Evolutionary conservation across 1,284 basidiomycete species (phyloP).

Genomic region (Marasmius fiardii): DNA sequence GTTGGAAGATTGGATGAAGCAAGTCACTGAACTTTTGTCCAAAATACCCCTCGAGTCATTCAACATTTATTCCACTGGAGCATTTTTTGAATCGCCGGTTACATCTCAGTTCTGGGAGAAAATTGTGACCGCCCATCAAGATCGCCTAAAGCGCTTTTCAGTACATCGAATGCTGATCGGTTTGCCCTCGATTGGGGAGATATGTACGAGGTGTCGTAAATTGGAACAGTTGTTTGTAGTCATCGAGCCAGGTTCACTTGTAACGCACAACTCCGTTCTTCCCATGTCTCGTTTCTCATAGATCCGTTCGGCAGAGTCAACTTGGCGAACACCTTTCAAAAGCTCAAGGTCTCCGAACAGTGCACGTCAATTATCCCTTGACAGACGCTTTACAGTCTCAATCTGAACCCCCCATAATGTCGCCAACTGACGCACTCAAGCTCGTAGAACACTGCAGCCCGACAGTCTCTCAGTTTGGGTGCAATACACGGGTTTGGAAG

Average conservation of each 20-base stretch:
- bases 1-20: constrained; percentile 37
- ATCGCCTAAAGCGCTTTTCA: constrained; percentile 52
- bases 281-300: not conserved
- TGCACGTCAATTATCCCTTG: constrained; percentile 33
- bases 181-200: constrained; percentile 43
- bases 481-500: constrained; percentile 42
- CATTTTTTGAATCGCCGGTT: constrained; percentile 33
- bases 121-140: constrained; percentile 47
- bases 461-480: constrained; percentile 28
- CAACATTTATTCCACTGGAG: constrained; percentile 57
- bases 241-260: constrained; percentile 43
- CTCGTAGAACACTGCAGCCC: constrained; percentile 25
- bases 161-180: constrained; percentile 60
- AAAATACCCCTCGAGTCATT: constrained; percentile 49
- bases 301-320: not conserved
- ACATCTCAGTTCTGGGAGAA: constrained; percentile 46
- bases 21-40: constrained; percentile 43
- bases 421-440: constrained; percentile 18
- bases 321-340: constrained; percentile 4
- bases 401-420: constrained; percentile 14
- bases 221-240: constrained; percentile 65
- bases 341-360: constrained; percentile 24
- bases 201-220: constrained; percentile 48
- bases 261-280: no score
- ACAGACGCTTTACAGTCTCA: constrained; percentile 19